A percentile compares a stretch with the other conserved stretches of the same genome.
These are phyloP conservation scores for Solanum hybrid DNA, from an alignment of 305 asterid genomes.

Conservation along the genomic window DNA sequence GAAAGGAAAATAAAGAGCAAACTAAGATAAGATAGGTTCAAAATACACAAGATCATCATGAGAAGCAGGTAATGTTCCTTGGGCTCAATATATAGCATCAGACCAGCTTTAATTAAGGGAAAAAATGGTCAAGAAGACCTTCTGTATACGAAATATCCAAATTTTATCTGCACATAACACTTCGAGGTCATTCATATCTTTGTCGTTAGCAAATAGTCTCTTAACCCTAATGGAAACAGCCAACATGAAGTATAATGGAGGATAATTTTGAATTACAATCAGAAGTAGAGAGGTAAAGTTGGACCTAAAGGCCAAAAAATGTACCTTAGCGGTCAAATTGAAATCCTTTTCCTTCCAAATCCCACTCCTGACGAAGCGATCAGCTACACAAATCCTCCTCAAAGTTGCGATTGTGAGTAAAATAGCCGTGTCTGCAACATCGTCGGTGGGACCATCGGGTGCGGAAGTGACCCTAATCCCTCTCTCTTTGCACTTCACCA, in stretches of 20 bases:
- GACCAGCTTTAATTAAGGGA: background rate
- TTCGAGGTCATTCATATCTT: background rate
- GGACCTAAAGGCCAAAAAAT: background rate
- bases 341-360: slow-evolving; percentile 42
- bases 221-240: background rate
- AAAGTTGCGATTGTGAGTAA: slow-evolving; percentile 40
- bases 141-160: background rate
- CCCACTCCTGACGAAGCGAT: slow-evolving; percentile 39
- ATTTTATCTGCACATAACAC: background rate
- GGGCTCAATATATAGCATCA: background rate
- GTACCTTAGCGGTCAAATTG: slow-evolving; percentile 40
- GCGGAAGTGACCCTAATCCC: slow-evolving; percentile 52
- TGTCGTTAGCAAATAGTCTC: background rate
- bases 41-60: background rate
- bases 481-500: slow-evolving; percentile 41
- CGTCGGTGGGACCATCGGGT: slow-evolving; percentile 45
- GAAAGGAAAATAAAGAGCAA: slow-evolving; percentile 11
- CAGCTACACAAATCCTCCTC: slow-evolving; percentile 43
- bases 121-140: background rate
- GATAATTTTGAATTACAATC: background rate
- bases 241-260: background rate
- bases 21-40: background rate
- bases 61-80: background rate
- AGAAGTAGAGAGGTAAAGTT: background rate
- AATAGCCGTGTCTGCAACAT: slow-evolving; percentile 58